These are phyloP conservation scores for Pterula multifida DNA, from an alignment of 1,284 basidiomycete species.

Conservation along the genomic window DNA sequence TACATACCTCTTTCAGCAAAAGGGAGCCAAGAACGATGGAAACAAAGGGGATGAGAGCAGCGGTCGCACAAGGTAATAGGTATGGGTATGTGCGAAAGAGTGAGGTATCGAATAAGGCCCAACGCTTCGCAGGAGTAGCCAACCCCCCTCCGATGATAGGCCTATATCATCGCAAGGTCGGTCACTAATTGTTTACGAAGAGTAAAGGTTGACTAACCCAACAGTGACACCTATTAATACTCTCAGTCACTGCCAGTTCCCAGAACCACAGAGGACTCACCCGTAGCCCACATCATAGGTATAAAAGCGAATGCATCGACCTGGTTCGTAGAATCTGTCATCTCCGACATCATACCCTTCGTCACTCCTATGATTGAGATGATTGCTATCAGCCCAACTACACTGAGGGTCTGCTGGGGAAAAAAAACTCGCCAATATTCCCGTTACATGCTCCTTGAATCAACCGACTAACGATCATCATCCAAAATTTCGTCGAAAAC, in stretches of 20 bases:
- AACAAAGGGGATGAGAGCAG: neutral
- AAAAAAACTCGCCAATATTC: neutral
- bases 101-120: neutral
- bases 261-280: conserved; percentile 1
- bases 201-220: neutral
- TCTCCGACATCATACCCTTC: conserved; percentile 1
- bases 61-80: conserved; percentile 2
- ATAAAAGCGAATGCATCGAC: conserved; percentile 6
- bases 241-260: too few species aligned
- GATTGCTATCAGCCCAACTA: neutral
- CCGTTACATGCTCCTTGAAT: neutral
- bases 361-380: neutral
- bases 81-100: neutral
- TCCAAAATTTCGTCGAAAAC: neutral
- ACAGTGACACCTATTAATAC: neutral
- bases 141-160: conserved; percentile 2
- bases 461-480: neutral
- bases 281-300: conserved; percentile 7
- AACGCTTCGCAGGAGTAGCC: neutral
- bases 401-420: neutral
- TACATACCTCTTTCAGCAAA: conserved; percentile 1
- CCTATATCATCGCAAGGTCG: neutral
- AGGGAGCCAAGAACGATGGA: neutral
- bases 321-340: conserved; percentile 7
- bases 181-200: neutral